Conservation (phyloP, 768 basidiomycete species). For the Neoboletus subvelutipes region DNA sequence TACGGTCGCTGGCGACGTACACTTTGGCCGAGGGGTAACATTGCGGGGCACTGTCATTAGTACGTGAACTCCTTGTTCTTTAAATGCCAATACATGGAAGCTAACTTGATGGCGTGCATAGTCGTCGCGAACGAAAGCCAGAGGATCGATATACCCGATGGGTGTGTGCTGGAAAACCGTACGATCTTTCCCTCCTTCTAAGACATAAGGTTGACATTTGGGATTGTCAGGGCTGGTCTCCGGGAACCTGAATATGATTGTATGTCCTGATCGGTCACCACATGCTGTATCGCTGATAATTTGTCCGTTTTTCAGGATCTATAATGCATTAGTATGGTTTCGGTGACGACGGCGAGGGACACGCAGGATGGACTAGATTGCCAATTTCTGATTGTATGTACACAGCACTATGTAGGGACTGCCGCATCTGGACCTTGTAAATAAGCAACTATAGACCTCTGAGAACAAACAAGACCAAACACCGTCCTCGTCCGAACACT, state of each 20-base stretch:
- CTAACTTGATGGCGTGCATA: slow-evolving; percentile 11
- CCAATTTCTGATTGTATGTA: no score
- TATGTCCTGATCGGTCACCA: not conserved
- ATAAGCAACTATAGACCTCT: not conserved
- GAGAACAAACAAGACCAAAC: slow-evolving; percentile 27
- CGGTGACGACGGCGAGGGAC: not conserved
- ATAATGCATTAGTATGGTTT: not conserved
- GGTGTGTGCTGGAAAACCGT: slow-evolving; percentile 74
- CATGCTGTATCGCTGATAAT: not conserved
- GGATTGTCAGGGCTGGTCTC: slow-evolving; percentile 59
- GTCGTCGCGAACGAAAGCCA: slow-evolving; percentile 82
- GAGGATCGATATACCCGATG: slow-evolving; percentile 81
- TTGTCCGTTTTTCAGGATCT: slow-evolving; percentile 6
- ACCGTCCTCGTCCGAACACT: slow-evolving; percentile 22
- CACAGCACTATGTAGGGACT: not conserved
- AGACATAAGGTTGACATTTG: not conserved
- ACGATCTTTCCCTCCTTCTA: slow-evolving; percentile 7
- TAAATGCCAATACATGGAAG: not conserved
- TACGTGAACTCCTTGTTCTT: slow-evolving; percentile 25
- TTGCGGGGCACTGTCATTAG: slow-evolving; percentile 88
- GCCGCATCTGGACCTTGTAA: not conserved
- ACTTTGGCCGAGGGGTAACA: slow-evolving; percentile 84
- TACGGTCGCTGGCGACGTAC: slow-evolving; percentile 89
- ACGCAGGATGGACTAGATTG: not conserved
- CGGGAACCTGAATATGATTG: slow-evolving; percentile 84